Percentiles rank a stretch among this genome's conserved stretches.
Evolutionary conservation across 2,329 filamentous ascomycete species (phyloP).

Genomic region (Colletotrichum sansevieriae): DNA sequence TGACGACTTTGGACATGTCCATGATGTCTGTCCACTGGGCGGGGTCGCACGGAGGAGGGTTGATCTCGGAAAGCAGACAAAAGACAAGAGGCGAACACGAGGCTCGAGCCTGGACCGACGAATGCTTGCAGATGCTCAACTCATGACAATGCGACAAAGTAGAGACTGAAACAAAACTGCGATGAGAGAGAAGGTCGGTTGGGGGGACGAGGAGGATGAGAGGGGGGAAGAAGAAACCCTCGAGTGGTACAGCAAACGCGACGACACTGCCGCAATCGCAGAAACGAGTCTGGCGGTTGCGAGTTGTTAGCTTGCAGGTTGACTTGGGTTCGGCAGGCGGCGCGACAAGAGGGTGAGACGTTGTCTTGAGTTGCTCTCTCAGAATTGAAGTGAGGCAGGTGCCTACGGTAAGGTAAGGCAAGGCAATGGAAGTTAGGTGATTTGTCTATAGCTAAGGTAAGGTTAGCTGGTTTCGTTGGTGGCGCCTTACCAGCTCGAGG

Average conservation of each 20-base stretch:
- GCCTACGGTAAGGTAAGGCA: neutral
- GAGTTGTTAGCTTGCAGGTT: constrained; percentile 24
- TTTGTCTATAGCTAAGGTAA: neutral
- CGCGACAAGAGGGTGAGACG: constrained; percentile 13
- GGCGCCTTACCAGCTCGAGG: neutral
- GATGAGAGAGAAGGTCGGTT: neutral
- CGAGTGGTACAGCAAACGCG: neutral
- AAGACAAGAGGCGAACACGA: neutral
- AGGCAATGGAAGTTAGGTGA: neutral
- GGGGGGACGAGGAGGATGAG: neutral
- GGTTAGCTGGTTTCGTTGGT: neutral
- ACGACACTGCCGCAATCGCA: constrained; percentile 20
- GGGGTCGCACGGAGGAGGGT: neutral
- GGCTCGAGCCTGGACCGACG: constrained; percentile 26
- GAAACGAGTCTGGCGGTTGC: constrained; percentile 6
- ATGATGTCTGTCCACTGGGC: constrained; percentile 45
- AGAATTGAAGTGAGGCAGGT: neutral
- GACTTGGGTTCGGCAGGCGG: neutral
- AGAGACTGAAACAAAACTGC: constrained; percentile 8
- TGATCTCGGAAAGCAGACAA: neutral
- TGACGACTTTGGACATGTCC: constrained; percentile 50
- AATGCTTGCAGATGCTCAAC: constrained; percentile 25
- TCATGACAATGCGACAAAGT: constrained; percentile 29
- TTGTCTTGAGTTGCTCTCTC: constrained; percentile 27
- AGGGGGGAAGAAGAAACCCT: neutral